Evolutionary conservation across 805 yeast species (phyloP), one percentile per base, ranked within the genome.

Genomic region (Saccharomycopsis sp.): DNA sequence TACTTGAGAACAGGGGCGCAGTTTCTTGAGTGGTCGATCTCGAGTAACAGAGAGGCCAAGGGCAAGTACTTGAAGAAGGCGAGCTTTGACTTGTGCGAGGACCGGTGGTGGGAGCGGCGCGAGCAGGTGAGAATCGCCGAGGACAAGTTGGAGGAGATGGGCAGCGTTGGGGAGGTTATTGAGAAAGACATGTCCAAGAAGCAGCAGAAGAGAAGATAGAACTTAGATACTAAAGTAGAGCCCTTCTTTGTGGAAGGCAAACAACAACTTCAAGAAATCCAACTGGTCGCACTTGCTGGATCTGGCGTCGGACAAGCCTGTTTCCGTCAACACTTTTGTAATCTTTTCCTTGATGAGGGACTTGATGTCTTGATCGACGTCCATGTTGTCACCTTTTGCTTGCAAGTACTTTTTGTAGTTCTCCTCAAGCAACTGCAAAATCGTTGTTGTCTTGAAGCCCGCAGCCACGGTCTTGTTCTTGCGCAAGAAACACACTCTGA

Each of bases 81-180:
- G 33, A 80, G 96, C 0, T 89, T 89, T 56, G 96, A 87, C 48
- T 62, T 89, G 46, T 81, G 92, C 58, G 95, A 88, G 61, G 89
- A 81, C 50, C 75, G 98, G 64, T 89, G 95, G 92, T 89, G 97
- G 97, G 97, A 89, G 58, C 81, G 97, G 65, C 77, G 96, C 63
- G 97, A 89, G 52, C 89, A 79, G 53, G 79, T 89, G 18, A 78
- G 94, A 57, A 71, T 76, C 30, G 82, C 84, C 38, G 98, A 89
- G 62, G 97, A 89, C 52, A 75, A 77, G 55, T 62, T 84, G 52
- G 96, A 89, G 60, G 95, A 87, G 52, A 55, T 82, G 58, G 94
- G 94, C 36, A 96, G 95, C 45, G 88, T 86, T 46, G 94, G 83
- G 13, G 94, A 84, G 44, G 78, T 89, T 27, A 65, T 89, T 6